phyloP scores from a whole-genome alignment of 2,329 filamentous ascomycete species.

The Pseudogymnoascus verrucosus region DNA sequence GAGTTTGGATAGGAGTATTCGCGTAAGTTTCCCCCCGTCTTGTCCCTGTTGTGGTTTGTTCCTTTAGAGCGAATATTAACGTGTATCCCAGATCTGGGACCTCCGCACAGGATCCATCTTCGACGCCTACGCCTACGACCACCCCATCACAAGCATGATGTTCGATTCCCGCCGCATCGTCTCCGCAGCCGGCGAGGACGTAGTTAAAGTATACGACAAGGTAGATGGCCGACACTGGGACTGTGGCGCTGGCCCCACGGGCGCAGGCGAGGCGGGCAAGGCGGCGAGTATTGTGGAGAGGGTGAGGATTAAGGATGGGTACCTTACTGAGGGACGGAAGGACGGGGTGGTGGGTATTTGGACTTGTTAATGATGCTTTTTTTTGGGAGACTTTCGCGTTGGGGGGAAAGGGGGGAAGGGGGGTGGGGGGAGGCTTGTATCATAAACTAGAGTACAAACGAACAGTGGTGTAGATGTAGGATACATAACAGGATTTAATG shows the following conservation, averaged over 20 bases:
- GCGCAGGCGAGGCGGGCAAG: slow-evolving; percentile 53
- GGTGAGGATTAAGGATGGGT: slow-evolving; percentile 88
- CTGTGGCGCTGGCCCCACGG: slow-evolving; percentile 73
- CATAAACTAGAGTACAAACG: slow-evolving; percentile 1
- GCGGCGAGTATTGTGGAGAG: slow-evolving; percentile 66
- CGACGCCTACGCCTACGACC: slow-evolving; percentile 93
- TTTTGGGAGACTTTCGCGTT: not conserved
- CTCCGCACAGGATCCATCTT: slow-evolving; percentile 90
- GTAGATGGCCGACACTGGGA: slow-evolving; percentile 94
- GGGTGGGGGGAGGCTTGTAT: not conserved
- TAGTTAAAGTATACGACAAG: slow-evolving; percentile 98
- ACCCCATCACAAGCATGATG: slow-evolving; percentile 91
- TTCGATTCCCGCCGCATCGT: slow-evolving; percentile 89
- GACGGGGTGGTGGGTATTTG: slow-evolving; percentile 88
- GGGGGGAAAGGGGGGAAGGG: not conserved
- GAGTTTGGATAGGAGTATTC: slow-evolving; percentile 83
- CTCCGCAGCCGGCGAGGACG: slow-evolving; percentile 79
- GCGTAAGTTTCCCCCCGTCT: slow-evolving; percentile 60
- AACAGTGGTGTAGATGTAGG: not conserved
- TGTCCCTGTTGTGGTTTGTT: too few species aligned
- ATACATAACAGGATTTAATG: slow-evolving; percentile 6
- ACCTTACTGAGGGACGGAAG: slow-evolving; percentile 79
- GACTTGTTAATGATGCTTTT: slow-evolving; percentile 52
- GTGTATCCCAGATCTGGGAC: slow-evolving; percentile 99
- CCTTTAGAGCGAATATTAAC: too few species aligned